Evolutionary conservation across 352 stramenopile genomes (phyloP).

Genomic region (Chrysophaeum taylorii): DNA sequence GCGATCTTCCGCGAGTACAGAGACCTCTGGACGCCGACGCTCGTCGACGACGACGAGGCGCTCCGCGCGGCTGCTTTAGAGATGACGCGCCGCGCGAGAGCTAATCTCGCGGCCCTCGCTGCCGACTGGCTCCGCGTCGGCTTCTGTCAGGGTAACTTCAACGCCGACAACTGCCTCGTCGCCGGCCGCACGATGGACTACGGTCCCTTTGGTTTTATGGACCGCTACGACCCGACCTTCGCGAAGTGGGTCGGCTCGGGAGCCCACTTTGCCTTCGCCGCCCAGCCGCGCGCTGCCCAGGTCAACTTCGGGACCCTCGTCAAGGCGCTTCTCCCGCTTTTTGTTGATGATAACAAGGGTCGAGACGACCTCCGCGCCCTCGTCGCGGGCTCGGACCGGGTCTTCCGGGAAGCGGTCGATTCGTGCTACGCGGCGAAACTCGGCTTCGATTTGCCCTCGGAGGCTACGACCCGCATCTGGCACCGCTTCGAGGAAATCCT

Average conservation of each 20-base stretch:
- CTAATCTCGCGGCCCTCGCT: conserved; percentile 4
- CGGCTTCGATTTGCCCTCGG: conserved; percentile 33
- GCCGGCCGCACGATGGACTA: conserved; percentile 30
- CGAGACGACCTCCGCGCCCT: not conserved
- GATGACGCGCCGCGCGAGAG: not conserved
- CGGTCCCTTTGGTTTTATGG: conserved; percentile 32
- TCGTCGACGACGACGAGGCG: not conserved
- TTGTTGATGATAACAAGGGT: conserved; percentile 38
- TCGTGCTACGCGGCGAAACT: conserved; percentile 43
- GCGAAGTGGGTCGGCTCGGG: conserved; percentile 39
- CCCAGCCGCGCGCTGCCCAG: conserved; percentile 49
- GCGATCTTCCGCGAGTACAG: conserved; percentile 19
- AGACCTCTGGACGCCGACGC: no score
- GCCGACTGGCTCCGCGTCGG: conserved; percentile 25
- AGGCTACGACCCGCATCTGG: conserved; percentile 33
- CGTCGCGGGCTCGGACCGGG: conserved; percentile 1
- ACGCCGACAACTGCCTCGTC: conserved; percentile 31
- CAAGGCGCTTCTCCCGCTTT: conserved; percentile 42
- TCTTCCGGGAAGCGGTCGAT: conserved; percentile 40
- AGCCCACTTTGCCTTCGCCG: conserved; percentile 56
- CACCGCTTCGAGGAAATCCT: conserved; percentile 32
- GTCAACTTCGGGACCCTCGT: conserved; percentile 50
- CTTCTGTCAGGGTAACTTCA: conserved; percentile 32
- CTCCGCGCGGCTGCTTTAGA: not conserved
- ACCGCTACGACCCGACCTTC: conserved; percentile 30